Evolutionary conservation across 768 basidiomycete species (phyloP), one percentile per base, ranked within the genome.

Genomic region (Leccinum barrowsii): DNA sequence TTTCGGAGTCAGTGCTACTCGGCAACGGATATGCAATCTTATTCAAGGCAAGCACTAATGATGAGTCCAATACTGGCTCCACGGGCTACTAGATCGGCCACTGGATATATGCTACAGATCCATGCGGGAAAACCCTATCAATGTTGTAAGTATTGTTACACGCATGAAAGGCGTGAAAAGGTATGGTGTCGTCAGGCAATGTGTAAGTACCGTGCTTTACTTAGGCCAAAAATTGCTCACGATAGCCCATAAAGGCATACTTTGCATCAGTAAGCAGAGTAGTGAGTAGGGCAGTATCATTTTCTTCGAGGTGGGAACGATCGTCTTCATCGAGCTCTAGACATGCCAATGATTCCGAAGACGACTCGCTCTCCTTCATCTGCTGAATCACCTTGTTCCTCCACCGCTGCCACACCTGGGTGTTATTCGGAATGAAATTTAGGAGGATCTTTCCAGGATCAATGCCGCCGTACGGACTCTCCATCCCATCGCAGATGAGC

Each of bases 351-450:
- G 32, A 42, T 8, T 28, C 42, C 8, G 55, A 10, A 11, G 30
- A 7, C 22, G 12, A 32, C 8, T 7, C 13, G 1, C 37, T n/a
- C 15, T 54, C 61, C 47, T 64, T 60, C 54, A 69, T 62, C 56
- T 69, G 60, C 22, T 3, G 55, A 50, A 40, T 19, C 30, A 69
- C 67, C 55, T 64, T 71, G 15, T 58, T 58, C 50, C 65, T 67
- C 70, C 68, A 69, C 28, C 49, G 60, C 26, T 54, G 52, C 68
- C 68, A 69, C 48, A 69, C 70, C 30, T 42, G 44, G 0, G 68
- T 69, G 13, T 70, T 55, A 10, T 69, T 69, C 6, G 65, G 59
- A 26, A 69, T 57, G 34, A 70, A 67, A 54, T 60, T 48, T 13
- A 40, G 60, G 26, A 69, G 57, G n/a, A 71, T 61, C 4, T 55